Conservation (phyloP, 441 rosid species). For the Aquilaria agallochum region DNA sequence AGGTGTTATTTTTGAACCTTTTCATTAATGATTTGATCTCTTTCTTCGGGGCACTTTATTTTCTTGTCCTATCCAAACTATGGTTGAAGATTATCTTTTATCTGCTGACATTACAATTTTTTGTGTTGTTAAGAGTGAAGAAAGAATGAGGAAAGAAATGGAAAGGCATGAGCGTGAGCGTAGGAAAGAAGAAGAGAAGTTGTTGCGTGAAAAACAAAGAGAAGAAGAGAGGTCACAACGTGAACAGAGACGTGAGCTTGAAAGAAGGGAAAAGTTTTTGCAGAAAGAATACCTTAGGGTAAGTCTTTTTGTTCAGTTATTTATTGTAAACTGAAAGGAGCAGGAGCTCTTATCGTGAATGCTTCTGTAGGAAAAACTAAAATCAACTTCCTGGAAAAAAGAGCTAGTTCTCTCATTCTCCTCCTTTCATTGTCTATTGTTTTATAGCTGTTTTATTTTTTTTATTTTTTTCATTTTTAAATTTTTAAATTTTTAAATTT, state of each 20-base stretch:
- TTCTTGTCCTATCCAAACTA: not conserved
- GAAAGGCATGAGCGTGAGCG: constrained; percentile 94
- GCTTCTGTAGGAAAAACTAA: not conserved
- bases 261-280: constrained; percentile 88
- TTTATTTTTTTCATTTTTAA: not conserved
- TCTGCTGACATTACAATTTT: constrained; percentile 17
- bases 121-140: constrained; percentile 62
- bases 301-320: constrained; percentile 16
- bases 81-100: constrained; percentile 1
- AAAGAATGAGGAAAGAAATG: constrained; percentile 81
- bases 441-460: not conserved
- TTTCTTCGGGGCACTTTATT: not conserved
- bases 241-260: constrained; percentile 92
- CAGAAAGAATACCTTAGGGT: constrained; percentile 82
- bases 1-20: constrained; percentile 33
- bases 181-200: constrained; percentile 93
- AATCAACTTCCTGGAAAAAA: not conserved
- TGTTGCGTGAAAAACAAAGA: constrained; percentile 90
- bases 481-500: no score
- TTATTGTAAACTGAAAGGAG: no score
- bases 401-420: constrained; percentile 4
- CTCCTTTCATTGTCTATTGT: not conserved
- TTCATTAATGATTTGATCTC: not conserved
- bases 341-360: constrained; percentile 12
- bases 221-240: constrained; percentile 87